These are phyloP conservation scores for Phyllosticta citribraziliensis DNA, from an alignment of 2,329 filamentous ascomycete genomes.

Conservation along the genomic window DNA sequence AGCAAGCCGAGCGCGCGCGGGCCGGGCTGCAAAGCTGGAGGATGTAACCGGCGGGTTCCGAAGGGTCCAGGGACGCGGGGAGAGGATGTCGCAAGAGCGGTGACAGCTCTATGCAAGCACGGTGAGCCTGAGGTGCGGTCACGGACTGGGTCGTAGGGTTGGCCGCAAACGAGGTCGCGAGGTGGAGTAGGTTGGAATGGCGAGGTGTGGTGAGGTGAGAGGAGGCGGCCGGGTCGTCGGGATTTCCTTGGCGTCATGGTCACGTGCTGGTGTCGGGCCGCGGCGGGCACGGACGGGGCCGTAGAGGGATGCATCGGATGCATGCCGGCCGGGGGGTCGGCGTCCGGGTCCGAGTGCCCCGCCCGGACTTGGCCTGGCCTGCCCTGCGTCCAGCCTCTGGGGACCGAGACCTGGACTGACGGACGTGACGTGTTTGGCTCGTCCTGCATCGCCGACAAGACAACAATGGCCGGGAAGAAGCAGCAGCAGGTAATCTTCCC, in stretches of 20 bases:
- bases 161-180: too few species aligned
- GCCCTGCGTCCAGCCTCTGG: neutral
- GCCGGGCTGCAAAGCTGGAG: neutral
- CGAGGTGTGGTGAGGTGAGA: neutral
- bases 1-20: neutral
- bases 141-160: neutral
- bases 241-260: too few species aligned
- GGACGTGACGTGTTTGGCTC: neutral
- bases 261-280: too few species aligned
- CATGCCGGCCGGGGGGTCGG: too few species aligned
- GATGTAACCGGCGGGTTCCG: neutral
- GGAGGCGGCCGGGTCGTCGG: neutral
- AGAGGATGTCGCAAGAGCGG: too few species aligned
- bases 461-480: constrained; percentile 36
- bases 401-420: too few species aligned
- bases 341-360: too few species aligned
- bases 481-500: constrained; percentile 30
- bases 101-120: neutral
- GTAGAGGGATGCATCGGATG: too few species aligned
- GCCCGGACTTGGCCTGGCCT: too few species aligned
- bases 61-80: neutral
- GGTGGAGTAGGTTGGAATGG: neutral
- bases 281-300: too few species aligned
- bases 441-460: neutral
- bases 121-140: neutral